These are phyloP conservation scores for Mucor indicus DNA, from an alignment of 371 early-diverging fungal genomes.

Conservation along the genomic window DNA sequence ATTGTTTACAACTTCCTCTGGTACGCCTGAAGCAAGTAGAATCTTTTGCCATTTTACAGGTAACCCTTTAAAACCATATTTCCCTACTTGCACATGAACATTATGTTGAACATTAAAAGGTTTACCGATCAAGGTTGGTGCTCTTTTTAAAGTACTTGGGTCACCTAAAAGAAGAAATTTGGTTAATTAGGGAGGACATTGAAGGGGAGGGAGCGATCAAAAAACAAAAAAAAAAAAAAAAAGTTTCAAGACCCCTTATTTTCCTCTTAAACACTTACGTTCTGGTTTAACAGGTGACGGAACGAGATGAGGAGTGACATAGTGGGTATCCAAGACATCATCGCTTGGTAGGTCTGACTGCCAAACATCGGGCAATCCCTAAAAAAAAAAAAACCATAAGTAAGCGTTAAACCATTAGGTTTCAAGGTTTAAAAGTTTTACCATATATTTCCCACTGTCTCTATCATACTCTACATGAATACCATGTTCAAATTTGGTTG, in stretches of 20 bases:
- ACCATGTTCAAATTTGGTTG: slow-evolving; percentile 65
- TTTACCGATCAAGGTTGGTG: slow-evolving; percentile 47
- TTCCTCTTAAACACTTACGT: slow-evolving; percentile 8
- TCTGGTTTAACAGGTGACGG: slow-evolving; percentile 41
- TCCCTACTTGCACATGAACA: slow-evolving; percentile 58
- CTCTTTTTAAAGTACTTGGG: slow-evolving; percentile 11
- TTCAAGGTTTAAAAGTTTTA: slow-evolving; percentile 9
- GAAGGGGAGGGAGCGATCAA: background rate
- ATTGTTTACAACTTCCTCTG: slow-evolving; percentile 52
- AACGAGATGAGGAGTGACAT: slow-evolving; percentile 62
- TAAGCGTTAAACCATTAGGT: too few relatives aligned
- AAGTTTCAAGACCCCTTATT: slow-evolving; percentile 8
- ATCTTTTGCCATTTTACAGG: slow-evolving; percentile 59
- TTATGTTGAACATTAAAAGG: slow-evolving; percentile 65
- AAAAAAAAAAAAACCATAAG: background rate
- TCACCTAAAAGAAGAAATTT: slow-evolving; percentile 8
- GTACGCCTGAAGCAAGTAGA: slow-evolving; percentile 52
- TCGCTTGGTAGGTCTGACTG: slow-evolving; percentile 57
- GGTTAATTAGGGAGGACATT: background rate
- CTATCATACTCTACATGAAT: slow-evolving; percentile 66
- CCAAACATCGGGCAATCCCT: slow-evolving; percentile 71
- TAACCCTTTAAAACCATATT: slow-evolving; percentile 51
- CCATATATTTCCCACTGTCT: slow-evolving; percentile 62
- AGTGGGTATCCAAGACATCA: slow-evolving; percentile 62
- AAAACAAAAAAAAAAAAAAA: slow-evolving; percentile 1